Evolutionary conservation across 768 basidiomycete genomes (phyloP).

Genomic region (Phallus indusiatus): DNA sequence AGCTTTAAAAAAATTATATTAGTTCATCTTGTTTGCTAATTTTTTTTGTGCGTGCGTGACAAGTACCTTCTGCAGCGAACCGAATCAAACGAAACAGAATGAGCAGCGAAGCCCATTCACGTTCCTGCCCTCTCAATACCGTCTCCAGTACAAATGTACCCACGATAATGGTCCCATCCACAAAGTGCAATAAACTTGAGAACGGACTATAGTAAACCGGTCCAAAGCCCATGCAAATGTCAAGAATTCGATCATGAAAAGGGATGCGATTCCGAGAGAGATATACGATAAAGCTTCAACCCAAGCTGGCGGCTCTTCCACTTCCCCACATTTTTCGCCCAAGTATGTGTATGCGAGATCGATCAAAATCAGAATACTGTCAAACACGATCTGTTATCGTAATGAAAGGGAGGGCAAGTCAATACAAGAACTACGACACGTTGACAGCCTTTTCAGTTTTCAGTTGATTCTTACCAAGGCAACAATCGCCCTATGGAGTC

Average conservation of each 20-base stretch:
- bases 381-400: conserved; percentile 41
- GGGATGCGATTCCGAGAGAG: conserved; percentile 57
- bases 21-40: background rate
- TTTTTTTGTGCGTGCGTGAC: background rate
- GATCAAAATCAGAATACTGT: conserved; percentile 60
- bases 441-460: background rate
- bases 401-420: background rate
- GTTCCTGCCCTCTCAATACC: conserved; percentile 53
- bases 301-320: conserved; percentile 45
- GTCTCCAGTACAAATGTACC: conserved; percentile 69
- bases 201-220: conserved; percentile 53
- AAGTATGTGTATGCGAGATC: conserved; percentile 66
- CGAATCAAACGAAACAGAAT: conserved; percentile 75
- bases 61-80: conserved; percentile 24
- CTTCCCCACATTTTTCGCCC: conserved; percentile 37
- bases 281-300: conserved; percentile 50
- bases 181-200: conserved; percentile 52
- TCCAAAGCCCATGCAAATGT: conserved; percentile 56
- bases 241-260: conserved; percentile 76
- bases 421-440: too few species aligned
- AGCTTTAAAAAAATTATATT: conserved; percentile 34
- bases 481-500: conserved; percentile 49
- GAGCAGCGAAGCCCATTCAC: conserved; percentile 62
- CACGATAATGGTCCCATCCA: conserved; percentile 64
- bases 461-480: conserved; percentile 36